Conservation (phyloP, 805 yeast genomes). For the Cyberlindnera mrakii region DNA sequence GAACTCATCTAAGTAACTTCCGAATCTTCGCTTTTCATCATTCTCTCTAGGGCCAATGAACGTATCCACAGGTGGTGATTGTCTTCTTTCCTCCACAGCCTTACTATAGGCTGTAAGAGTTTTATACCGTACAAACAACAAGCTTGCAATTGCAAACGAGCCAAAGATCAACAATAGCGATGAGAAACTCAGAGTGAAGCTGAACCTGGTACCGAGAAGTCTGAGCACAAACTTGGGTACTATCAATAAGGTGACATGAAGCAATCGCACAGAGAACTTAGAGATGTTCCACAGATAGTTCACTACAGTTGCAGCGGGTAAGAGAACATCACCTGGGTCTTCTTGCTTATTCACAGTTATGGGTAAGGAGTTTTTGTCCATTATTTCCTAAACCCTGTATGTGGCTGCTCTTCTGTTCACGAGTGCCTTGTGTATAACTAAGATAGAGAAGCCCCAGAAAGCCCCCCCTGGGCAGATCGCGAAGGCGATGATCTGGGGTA, state of each 20-base stretch:
- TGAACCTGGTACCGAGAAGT: conserved; percentile 37
- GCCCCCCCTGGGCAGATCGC: too few species aligned
- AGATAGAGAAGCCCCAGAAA: too few species aligned
- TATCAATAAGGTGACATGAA: conserved; percentile 3
- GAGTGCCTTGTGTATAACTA: too few species aligned
- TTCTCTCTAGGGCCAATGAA: conserved; percentile 7
- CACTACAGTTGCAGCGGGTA: neutral
- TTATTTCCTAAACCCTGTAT: neutral
- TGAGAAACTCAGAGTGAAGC: conserved; percentile 13
- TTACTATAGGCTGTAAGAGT: conserved; percentile 13
- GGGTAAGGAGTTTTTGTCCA: neutral
- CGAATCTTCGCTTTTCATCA: conserved; percentile 36
- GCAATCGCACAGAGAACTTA: conserved; percentile 5
- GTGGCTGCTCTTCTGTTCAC: too few species aligned
- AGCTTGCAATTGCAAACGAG: conserved; percentile 4
- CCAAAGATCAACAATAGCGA: conserved; percentile 8
- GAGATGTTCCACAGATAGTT: conserved; percentile 1
- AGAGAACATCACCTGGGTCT: neutral
- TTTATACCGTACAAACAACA: conserved; percentile 12
- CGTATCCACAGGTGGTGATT: conserved; percentile 22
- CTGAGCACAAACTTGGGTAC: conserved; percentile 25
- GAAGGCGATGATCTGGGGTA: too few species aligned
- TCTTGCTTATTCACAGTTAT: neutral
- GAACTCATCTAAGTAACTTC: conserved; percentile 81
- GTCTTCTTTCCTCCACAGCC: conserved; percentile 32